Conservation (phyloP, 345 rosid genomes). For the Chamaenerion angustifolium region DNA sequence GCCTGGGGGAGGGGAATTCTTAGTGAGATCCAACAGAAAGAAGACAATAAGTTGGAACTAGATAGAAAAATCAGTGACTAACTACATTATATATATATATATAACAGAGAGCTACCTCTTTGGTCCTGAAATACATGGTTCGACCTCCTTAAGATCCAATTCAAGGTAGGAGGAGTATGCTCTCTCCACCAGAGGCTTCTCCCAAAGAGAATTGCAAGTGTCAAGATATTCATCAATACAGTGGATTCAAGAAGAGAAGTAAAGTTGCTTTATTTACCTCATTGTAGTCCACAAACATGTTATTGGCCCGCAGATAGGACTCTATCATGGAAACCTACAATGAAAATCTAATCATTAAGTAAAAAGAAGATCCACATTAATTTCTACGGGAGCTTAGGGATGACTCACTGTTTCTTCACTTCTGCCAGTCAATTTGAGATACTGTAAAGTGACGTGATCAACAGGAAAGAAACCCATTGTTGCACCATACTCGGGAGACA, state of each 20-base stretch:
- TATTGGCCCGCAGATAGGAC: conserved; percentile 73
- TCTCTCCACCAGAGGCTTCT: conserved; percentile 47
- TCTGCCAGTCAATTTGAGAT: conserved; percentile 75
- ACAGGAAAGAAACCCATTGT: conserved; percentile 98
- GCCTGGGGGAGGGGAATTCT: conserved; percentile 32
- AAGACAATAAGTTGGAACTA: not conserved
- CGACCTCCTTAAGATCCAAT: conserved; percentile 63
- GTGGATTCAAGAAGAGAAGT: not conserved
- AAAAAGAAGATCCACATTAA: not conserved
- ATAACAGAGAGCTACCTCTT: conserved; percentile 35
- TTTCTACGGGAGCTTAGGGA: not conserved
- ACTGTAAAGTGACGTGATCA: conserved; percentile 83
- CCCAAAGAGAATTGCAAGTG: conserved; percentile 5
- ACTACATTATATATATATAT: too few relatives aligned
- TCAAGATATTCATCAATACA: too few relatives aligned
- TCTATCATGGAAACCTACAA: conserved; percentile 71
- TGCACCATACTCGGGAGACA: conserved; percentile 98
- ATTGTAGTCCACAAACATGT: conserved; percentile 79
- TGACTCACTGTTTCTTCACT: conserved; percentile 53
- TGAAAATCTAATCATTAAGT: conserved; percentile 1
- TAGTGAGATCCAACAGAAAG: conserved; percentile 5
- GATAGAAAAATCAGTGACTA: not conserved
- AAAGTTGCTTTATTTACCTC: conserved; percentile 35
- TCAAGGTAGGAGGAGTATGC: conserved; percentile 58
- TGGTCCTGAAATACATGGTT: conserved; percentile 84